Base-by-base conservation (phyloP, 2,329 filamentous ascomycete genomes). In the Cyanodermella asteris region DNA sequence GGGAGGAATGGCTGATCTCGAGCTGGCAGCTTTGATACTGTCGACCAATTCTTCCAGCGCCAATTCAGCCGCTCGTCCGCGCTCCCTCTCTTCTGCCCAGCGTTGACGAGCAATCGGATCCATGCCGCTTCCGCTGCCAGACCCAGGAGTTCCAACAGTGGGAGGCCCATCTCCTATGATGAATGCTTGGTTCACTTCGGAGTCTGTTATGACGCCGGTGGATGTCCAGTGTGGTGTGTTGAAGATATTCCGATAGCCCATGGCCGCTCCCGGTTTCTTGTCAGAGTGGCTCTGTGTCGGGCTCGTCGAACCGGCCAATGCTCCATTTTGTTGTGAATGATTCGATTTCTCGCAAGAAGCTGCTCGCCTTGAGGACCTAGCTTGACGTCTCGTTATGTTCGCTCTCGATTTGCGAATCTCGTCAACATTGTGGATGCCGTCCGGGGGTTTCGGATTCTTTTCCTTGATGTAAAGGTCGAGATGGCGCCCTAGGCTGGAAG, bases 381-480 rank as follows among this genome's bases (percentile, higher is more conserved):
- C 71, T 44, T 91, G 80, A 31, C 84, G 64, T 34, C 84, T 62
- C 14, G 84, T 94, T 46, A 94, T 91, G 32, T 68, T 64, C 22
- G 78, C 77, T 26, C 84, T 68, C 40, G 91, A 55, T 47, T 74
- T 77, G 36, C 66, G 64, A 40, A 94, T 94, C 47, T 78, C 77
- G 6, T 84, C 77, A 30, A 93, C 77, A 52, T 91, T 62, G 49
- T 94, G 84, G 22, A 91, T 53, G 24, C 82, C 82, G 50, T 94
- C 84, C 5, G 74, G 55, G 2, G 72, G 62, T 48, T 82, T 87
- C 2, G 84, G 80, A 46, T 93, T 93, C 53, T 81, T 90, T 30
- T 81, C 73, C 43, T 81, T 82, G 40, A 93, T 82, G 47, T 90
- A 93, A 19, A 91, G 65, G 46, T 94, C 84, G 36, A 93, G 70